These are phyloP conservation scores for Plasmodium vivax DNA, from an alignment of 169 alveolate species.

Conservation along the genomic window DNA sequence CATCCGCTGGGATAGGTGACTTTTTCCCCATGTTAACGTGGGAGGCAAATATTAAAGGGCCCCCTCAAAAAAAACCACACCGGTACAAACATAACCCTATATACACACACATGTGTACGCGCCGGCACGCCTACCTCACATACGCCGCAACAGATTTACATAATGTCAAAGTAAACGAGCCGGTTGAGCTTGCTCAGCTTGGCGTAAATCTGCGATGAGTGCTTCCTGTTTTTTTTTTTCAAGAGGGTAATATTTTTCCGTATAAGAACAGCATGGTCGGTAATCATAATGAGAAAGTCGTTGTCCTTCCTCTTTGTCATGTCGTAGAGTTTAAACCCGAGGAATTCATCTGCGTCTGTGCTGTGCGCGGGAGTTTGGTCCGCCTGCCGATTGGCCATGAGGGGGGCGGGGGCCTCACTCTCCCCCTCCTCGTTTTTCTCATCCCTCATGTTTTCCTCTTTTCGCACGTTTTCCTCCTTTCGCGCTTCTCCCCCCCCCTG, in stretches of 20 bases:
- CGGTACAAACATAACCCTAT: background rate
- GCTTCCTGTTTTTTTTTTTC: conserved; percentile 62
- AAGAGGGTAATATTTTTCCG: conserved; percentile 65
- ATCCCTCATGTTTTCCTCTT: background rate
- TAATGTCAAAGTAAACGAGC: conserved; percentile 61
- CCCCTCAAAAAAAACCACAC: background rate
- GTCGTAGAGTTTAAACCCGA: conserved; percentile 63
- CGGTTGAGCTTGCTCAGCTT: conserved; percentile 50
- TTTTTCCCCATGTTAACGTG: background rate
- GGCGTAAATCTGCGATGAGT: conserved; percentile 72
- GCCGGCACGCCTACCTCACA: background rate
- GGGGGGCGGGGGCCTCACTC: background rate
- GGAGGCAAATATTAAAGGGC: background rate
- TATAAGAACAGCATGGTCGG: conserved; percentile 72
- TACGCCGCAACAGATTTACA: background rate
- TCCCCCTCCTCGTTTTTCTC: background rate
- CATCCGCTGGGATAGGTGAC: background rate
- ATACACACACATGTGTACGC: background rate
- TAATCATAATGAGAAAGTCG: conserved; percentile 64
- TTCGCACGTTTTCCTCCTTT: background rate
- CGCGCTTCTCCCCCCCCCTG: background rate
- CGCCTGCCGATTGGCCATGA: background rate
- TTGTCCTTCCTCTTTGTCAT: conserved; percentile 41
- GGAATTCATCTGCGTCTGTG: conserved; percentile 36
- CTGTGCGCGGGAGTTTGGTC: background rate